Base-by-base conservation (phyloP, 2,329 filamentous ascomycete species). In the Aspergillus japonicus region DNA sequence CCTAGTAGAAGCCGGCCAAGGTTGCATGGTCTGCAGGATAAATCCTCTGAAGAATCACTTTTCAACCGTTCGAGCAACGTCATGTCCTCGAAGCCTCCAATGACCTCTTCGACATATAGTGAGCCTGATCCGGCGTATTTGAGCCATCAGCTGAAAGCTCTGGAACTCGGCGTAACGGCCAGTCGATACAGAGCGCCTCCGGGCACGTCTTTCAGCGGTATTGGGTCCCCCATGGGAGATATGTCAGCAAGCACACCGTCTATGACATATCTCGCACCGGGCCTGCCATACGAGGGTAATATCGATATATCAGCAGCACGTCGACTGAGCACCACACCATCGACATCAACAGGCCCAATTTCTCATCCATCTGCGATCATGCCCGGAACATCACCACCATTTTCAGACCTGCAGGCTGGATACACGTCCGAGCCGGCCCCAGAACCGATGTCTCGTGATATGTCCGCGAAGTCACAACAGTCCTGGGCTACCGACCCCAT, bases 401-500 rank as follows among this genome's bases (percentile, higher is more conserved):
- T 49, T 5, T 39, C 62, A 2, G 65, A 68, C 35, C 39, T 68
- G 12, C 24, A 42, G 31, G 47, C 24, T 19, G 66, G 69, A 11
- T 73, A 72, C 50, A 58, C 62, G 19, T 72, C 72, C 6, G 74
- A 77, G 29, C 66, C 68, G 1, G 62, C 60, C 4, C 52, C 68
- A 1, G 73, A 73, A 47, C 65, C 71, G 3, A 72, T 78, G 64
- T 72, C 74, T 2, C 73, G 75, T 35, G 65, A 68, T 16, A 65
- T 69, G 8, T 77, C 75, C 0, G 64, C 62, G 2, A 68, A 72
- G 48, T 77, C 76, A 6, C 66, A 71, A 21, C 68, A 71, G 19
- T 77, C 75, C 4, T 72, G 73, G 70, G 67, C 70, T 14, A 77
- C 76, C 6, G 76, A 78, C 14, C 75, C 75, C 10, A 62, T 68